phyloP scores from a whole-genome alignment of 1,284 basidiomycete genomes.

The Ustilago shanxiensis region DNA sequence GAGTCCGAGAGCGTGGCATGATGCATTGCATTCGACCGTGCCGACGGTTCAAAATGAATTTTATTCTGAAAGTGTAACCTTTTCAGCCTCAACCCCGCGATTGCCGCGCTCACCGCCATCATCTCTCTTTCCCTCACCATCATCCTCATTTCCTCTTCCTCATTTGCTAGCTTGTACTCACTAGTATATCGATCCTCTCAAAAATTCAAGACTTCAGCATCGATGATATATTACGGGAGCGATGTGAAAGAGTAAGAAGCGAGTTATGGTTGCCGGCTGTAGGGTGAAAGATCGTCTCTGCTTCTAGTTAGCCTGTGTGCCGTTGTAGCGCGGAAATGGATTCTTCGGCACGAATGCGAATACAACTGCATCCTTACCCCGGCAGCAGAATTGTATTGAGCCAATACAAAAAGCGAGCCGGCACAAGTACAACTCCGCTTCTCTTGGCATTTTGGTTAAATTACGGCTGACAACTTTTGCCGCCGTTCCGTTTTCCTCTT shows the following conservation, averaged over 20 bases:
- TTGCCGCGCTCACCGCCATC: not conserved
- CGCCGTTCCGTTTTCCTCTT: not conserved
- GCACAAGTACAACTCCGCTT: slow-evolving; percentile 3
- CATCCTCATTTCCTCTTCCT: no score
- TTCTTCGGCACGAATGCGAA: slow-evolving; percentile 3
- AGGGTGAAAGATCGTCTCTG: not conserved
- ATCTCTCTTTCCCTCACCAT: not conserved
- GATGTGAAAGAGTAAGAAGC: no score
- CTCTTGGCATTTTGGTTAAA: slow-evolving; percentile 12
- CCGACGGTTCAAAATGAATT: slow-evolving; percentile 2
- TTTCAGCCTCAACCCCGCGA: not conserved
- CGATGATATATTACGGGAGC: no score
- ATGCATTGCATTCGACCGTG: slow-evolving; percentile 2
- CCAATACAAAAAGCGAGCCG: not conserved
- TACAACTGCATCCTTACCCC: not conserved
- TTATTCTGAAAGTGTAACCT: not conserved
- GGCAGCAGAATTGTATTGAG: not conserved
- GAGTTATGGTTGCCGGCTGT: no score
- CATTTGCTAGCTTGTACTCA: no score
- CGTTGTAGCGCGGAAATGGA: not conserved
- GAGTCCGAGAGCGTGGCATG: not conserved
- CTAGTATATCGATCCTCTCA: no score
- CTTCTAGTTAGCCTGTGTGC: no score
- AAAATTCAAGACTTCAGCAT: no score
- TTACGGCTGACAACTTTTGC: not conserved